Evolutionary conservation across 805 yeast genomes (phyloP), one percentile per base, ranked within the genome.

Genomic region (Pichia ethanolica): DNA sequence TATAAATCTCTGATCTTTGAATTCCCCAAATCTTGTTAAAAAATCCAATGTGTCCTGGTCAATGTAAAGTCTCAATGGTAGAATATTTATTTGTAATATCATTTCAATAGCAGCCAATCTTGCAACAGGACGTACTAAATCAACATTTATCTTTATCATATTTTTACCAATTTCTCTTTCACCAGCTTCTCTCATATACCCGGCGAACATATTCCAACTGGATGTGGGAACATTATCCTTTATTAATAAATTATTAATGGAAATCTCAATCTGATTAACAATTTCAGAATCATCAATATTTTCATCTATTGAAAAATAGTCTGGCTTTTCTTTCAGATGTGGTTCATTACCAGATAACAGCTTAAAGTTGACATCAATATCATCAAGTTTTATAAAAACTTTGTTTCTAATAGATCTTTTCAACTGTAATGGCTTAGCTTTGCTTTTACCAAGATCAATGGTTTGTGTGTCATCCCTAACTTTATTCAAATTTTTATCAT

Each of bases 31-130:
- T 36, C 97, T 71, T 0, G 81, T 78, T 34, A 89, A 57, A 56
- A 91, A 90, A 49, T 89, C 97, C 20, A 89, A 70, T 0, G 97
- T 87, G 59, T 91, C 98, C 63, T 93, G 99, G 64, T 93, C 98
- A 41, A 93, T 81, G 62, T 88, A 89, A 13, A 93, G 65, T 46
- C 96, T 71, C 41, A 93, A 60, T 0, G 99, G 99, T 20, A 86
- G 68, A 0, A 88, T 66, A 5, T 72, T 61, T 1, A 82, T 70
- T 28, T 72, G 67, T 42, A 88, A 52, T 2, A 78, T 67, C 25
- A 82, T 61, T 59, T 90, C 98, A 1, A 86, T 72, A 2, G 87
- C 83, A n/a, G 82, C 82, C 35, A 89, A 59, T 9, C 68, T 62
- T 0, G 79, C 68, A 11, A 81, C 76, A 0, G 96, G 95, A 49